Evolutionary conservation across 2,329 filamentous ascomycete genomes (phyloP), one percentile per base, ranked within the genome.

Genomic region (Neopestalotiopsis sp.): DNA sequence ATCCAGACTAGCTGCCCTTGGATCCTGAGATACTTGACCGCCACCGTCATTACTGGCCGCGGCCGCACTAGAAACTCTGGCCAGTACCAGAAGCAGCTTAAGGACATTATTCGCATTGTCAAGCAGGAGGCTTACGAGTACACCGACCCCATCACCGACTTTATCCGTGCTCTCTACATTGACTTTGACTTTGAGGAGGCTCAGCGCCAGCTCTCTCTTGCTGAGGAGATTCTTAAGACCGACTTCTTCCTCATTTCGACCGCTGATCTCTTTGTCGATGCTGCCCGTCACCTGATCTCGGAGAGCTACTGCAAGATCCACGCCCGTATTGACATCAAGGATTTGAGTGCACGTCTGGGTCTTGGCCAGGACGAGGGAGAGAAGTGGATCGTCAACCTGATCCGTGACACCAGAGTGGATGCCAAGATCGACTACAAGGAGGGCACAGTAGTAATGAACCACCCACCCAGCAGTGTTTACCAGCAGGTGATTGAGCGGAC

Each of bases 291-390:
- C 86, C 87, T 99, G 70, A 98, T 99, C 81, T 98, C 95, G 67
- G 96, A 99, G 87, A 94, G 91, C 81, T 99, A 99, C 89, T 99
- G 96, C 93, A 98, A 98, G 90, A 99, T 99, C 81, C 97, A 98
- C 83, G 94, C 97, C 80, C 90, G 95, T 76, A 99, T 99, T 80
- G 95, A 98, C 81, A 98, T 99, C 81, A 94, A 95, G 89, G 96
- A 98, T 77, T 89, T 99, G 69, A 97, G 94, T 73, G 92, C 91
- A 72, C 93, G 96, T 80, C 90, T 99, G 70, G 96, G 95, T 73
- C 88, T 99, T 73, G 94, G 92, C 80, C 91, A 95, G 77, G 94
- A 97, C 79, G 96, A 98, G 78, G 96, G 96, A 77, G 96, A 99
- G 90, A 99, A 99, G 88, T 99, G 96, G 96, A 99, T 99, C 78